phyloP scores from a whole-genome alignment of 2,329 filamentous ascomycete species.

The Cladosporium oxysporum region DNA sequence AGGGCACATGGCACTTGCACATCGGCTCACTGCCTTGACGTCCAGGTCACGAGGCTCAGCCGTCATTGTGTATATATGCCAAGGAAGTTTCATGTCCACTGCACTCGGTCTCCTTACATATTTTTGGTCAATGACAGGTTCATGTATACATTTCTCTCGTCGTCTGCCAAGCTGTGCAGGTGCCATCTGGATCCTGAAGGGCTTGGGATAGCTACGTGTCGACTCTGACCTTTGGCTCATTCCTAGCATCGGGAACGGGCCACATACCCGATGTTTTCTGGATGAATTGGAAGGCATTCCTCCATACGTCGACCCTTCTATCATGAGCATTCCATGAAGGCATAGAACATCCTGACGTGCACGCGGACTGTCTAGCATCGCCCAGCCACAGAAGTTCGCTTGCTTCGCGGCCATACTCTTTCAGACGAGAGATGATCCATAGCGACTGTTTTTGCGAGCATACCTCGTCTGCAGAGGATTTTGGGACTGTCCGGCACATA shows the following conservation, averaged over 20 bases:
- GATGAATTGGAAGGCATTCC: background rate
- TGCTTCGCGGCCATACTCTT: background rate
- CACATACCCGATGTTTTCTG: background rate
- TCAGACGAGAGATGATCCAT: background rate
- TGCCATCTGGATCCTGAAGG: background rate
- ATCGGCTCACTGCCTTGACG: background rate
- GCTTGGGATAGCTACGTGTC: background rate
- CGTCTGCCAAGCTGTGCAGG: background rate
- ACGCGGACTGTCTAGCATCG: background rate
- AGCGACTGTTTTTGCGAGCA: background rate
- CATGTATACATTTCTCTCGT: background rate
- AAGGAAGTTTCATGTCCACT: background rate
- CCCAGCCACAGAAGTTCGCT: background rate
- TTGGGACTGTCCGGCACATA: background rate
- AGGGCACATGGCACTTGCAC: background rate
- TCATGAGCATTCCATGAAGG: background rate
- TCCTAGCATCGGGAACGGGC: background rate
- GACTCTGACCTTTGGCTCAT: background rate
- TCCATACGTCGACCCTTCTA: background rate
- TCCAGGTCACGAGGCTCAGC: conserved; percentile 2
- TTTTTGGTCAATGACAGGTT: background rate
- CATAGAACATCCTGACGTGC: background rate
- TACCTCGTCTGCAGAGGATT: background rate
- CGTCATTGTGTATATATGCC: background rate
- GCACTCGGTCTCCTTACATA: background rate